phyloP scores from a whole-genome alignment of 2,329 filamentous ascomycete species.

The Penicillium crustosum region DNA sequence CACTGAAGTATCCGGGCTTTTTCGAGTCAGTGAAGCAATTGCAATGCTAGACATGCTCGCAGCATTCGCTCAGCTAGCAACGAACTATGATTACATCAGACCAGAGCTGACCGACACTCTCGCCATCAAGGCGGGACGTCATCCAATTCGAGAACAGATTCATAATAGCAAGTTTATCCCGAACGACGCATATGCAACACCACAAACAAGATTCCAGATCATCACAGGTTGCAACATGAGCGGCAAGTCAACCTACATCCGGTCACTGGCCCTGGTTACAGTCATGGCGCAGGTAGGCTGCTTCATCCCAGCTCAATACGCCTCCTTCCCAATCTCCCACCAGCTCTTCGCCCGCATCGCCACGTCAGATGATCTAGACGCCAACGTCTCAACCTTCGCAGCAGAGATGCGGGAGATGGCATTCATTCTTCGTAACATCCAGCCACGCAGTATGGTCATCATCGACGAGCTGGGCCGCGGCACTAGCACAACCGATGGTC shows the following conservation, averaged over 20 bases:
- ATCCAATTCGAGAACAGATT: conserved; percentile 75
- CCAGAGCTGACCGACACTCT: conserved; percentile 69
- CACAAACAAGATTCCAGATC: conserved; percentile 82
- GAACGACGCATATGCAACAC: conserved; percentile 84
- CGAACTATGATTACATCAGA: conserved; percentile 64
- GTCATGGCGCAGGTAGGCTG: conserved; percentile 94
- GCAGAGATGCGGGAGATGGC: conserved; percentile 95
- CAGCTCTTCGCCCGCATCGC: conserved; percentile 87
- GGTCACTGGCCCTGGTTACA: conserved; percentile 75
- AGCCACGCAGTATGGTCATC: conserved; percentile 72
- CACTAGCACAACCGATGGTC: conserved; percentile 82
- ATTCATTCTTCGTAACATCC: conserved; percentile 84
- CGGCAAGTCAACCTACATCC: conserved; percentile 93
- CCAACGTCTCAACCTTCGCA: conserved; percentile 89
- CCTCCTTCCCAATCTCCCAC: conserved; percentile 74
- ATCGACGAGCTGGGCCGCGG: conserved; percentile 91
- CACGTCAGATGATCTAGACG: conserved; percentile 82
- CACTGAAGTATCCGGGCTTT: conserved; percentile 68
- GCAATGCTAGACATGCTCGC: conserved; percentile 83
- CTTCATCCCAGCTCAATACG: conserved; percentile 85
- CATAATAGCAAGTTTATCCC: conserved; percentile 71
- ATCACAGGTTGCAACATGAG: conserved; percentile 98
- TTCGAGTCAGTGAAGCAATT: conserved; percentile 81
- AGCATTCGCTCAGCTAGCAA: conserved; percentile 73
- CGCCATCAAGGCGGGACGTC: conserved; percentile 71